phyloP scores from a whole-genome alignment of 108 stramenopile genomes.

The Nitzschia sp. region DNA sequence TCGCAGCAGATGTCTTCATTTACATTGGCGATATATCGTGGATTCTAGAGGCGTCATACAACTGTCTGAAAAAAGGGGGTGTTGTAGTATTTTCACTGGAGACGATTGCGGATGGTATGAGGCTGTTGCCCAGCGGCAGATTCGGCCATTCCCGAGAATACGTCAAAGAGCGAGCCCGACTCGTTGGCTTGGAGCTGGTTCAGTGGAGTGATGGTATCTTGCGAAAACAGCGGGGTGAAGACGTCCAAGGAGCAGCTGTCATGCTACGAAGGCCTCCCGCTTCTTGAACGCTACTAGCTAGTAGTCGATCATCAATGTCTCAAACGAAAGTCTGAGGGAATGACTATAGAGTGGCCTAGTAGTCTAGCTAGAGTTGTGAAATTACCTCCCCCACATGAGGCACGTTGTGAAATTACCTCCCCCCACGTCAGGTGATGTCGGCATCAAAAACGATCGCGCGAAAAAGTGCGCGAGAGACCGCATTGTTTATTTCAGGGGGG shows the following conservation, averaged over 20 bases:
- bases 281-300: too few relatives aligned
- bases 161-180: constrained; percentile 6
- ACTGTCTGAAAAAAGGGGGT: not conserved
- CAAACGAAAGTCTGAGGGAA: too few relatives aligned
- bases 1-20: constrained; percentile 24
- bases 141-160: constrained; percentile 21
- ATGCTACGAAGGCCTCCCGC: constrained; percentile 3
- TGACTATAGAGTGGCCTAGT: too few relatives aligned
- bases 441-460: too few relatives aligned
- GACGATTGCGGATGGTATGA: not conserved
- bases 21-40: constrained; percentile 16
- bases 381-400: too few relatives aligned
- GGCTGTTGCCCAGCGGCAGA: constrained; percentile 17
- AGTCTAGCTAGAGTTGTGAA: too few relatives aligned
- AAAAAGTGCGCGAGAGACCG: too few relatives aligned
- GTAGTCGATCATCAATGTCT: too few relatives aligned
- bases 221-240: constrained; percentile 11
- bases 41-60: constrained; percentile 1
- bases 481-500: too few relatives aligned
- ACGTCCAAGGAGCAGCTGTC: constrained; percentile 13
- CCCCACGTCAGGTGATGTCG: too few relatives aligned
- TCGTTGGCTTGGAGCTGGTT: constrained; percentile 1
- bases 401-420: too few relatives aligned
- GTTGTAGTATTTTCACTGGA: constrained; percentile 18
- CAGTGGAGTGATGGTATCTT: constrained; percentile 2